Evolutionary conservation across 2,329 filamentous ascomycete genomes (phyloP).

Genomic region (Exophiala calicioides): DNA sequence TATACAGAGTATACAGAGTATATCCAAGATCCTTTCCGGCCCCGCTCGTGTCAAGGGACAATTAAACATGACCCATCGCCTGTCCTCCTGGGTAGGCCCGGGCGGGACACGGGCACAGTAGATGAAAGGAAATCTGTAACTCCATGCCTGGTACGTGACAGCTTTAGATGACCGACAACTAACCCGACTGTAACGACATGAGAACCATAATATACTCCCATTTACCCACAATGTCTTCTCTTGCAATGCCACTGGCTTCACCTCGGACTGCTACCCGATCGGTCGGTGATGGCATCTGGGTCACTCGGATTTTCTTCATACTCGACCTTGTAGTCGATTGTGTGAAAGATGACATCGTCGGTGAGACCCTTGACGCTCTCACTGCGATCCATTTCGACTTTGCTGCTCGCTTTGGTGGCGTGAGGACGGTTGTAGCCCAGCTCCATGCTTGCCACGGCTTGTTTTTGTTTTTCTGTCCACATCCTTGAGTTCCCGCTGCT

Average conservation of each 20-base stretch:
- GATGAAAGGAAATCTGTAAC: no score
- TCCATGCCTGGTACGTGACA: no score
- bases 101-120: no score
- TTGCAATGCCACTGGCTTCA: no score
- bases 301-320: constrained; percentile 25
- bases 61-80: no score
- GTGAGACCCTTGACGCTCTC: constrained; percentile 29
- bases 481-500: constrained; percentile 4
- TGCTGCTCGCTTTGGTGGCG: constrained; percentile 14
- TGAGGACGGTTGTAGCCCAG: constrained; percentile 11
- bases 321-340: constrained; percentile 31
- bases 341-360: constrained; percentile 31
- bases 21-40: no score
- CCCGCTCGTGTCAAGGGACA: no score
- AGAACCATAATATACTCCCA: no score
- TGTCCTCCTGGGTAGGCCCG: no score
- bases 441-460: constrained; percentile 6
- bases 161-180: no score
- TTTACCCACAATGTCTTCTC: neutral
- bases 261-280: constrained; percentile 4
- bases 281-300: constrained; percentile 3
- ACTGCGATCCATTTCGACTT: constrained; percentile 10
- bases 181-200: no score
- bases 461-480: constrained; percentile 11
- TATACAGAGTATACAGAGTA: no score